These are phyloP conservation scores for Cystoisospora suis DNA, from an alignment of 169 alveolate genomes.

Conservation along the genomic window DNA sequence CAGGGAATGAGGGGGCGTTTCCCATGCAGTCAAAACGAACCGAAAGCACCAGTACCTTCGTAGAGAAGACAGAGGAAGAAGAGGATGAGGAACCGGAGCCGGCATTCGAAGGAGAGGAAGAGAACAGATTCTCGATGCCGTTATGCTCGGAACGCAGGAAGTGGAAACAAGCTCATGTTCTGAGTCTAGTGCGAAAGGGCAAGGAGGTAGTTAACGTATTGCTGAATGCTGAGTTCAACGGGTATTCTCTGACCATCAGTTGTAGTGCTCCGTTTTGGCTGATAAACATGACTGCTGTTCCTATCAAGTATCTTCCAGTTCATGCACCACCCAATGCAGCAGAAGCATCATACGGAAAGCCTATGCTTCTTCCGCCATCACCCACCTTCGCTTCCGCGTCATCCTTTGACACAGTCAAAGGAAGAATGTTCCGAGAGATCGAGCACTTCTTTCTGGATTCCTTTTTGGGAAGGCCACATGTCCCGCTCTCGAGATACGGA, in stretches of 20 bases:
- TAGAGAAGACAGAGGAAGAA: background rate
- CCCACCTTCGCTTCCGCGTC: background rate
- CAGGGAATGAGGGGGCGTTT: background rate
- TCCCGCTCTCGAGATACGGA: no score
- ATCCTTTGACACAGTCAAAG: background rate
- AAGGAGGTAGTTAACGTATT: background rate
- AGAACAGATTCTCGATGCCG: background rate
- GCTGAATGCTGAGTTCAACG: constrained; percentile 16
- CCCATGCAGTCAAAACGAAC: background rate
- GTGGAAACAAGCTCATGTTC: constrained; percentile 12
- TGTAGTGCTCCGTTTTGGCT: constrained; percentile 35
- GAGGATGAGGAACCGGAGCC: background rate
- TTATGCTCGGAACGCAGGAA: background rate
- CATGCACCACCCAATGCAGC: constrained; percentile 15
- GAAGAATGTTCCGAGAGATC: background rate
- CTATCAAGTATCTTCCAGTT: constrained; percentile 28
- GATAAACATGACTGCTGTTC: background rate
- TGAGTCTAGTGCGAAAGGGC: background rate
- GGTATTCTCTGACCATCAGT: background rate
- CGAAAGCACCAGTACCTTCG: background rate
- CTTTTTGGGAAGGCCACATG: no score
- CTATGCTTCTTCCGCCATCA: constrained; percentile 35
- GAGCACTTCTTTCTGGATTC: background rate
- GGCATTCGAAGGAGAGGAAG: background rate
- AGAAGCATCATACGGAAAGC: background rate